phyloP scores from a whole-genome alignment of 768 basidiomycete species.

The Lactifluus pinguis region DNA sequence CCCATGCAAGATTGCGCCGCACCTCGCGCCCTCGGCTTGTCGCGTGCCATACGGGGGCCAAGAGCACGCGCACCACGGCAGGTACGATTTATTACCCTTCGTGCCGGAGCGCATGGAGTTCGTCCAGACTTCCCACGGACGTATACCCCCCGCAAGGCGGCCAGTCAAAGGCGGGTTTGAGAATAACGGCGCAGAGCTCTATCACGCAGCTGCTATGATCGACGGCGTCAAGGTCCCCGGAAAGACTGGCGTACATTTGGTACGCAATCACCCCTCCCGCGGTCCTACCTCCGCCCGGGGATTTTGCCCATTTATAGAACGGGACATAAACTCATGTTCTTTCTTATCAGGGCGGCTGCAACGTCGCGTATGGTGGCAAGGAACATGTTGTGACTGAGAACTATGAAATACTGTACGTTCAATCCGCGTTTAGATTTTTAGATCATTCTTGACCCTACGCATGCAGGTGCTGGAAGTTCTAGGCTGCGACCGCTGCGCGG shows the following conservation, averaged over 20 bases:
- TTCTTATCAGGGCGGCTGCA: conserved; percentile 1
- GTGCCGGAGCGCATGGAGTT: conserved; percentile 63
- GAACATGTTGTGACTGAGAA: conserved; percentile 32
- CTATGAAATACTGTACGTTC: conserved; percentile 38
- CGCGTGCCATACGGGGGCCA: conserved; percentile 55
- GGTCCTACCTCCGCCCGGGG: background rate
- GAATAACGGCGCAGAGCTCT: conserved; percentile 53
- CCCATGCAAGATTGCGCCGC: conserved; percentile 71
- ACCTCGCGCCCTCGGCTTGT: conserved; percentile 32
- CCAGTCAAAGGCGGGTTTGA: conserved; percentile 74
- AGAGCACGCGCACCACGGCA: conserved; percentile 52
- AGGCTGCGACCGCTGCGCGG: background rate
- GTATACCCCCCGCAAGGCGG: conserved; percentile 44
- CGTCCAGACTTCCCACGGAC: conserved; percentile 53
- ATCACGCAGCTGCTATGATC: conserved; percentile 52
- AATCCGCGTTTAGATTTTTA: background rate
- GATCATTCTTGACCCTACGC: background rate
- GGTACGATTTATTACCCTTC: conserved; percentile 71
- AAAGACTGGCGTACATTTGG: conserved; percentile 64
- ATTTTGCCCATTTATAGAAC: conserved; percentile 13
- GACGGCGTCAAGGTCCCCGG: conserved; percentile 56
- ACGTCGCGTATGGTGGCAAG: background rate
- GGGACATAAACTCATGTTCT: background rate
- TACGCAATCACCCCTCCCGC: conserved; percentile 20
- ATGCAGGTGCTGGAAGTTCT: conserved; percentile 31